Percentiles rank a stretch among this genome's conserved stretches.
These are phyloP conservation scores for Quercus engelmannii DNA, from an alignment of 306 rosid species.

Conservation along the genomic window DNA sequence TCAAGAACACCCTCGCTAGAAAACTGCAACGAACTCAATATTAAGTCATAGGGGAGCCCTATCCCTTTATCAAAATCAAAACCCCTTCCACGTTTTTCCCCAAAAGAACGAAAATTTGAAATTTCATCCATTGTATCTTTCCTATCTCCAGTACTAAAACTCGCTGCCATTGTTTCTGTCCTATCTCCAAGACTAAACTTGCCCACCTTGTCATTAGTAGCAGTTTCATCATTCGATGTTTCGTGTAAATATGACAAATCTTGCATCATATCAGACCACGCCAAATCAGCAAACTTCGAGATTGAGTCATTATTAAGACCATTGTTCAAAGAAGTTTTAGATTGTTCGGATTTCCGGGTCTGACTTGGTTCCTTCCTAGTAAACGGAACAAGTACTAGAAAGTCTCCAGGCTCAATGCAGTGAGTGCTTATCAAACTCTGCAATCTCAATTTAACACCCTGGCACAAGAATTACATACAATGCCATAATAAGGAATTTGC, in stretches of 20 bases:
- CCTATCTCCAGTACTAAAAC: conserved; percentile 11
- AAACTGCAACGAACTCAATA: conserved; percentile 39
- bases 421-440: conserved; percentile 36
- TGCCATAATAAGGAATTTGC: neutral
- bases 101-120: conserved; percentile 7
- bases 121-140: conserved; percentile 18
- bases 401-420: conserved; percentile 40
- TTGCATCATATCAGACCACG: conserved; percentile 71
- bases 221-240: neutral
- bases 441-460: conserved; percentile 71
- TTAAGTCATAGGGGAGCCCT: conserved; percentile 49
- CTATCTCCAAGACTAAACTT: conserved; percentile 15
- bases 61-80: conserved; percentile 34
- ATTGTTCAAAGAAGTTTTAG: conserved; percentile 17
- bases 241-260: conserved; percentile 55
- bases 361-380: conserved; percentile 40
- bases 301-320: conserved; percentile 26
- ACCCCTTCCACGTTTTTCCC: conserved; percentile 21
- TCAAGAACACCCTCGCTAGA: conserved; percentile 28
- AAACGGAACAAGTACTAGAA: conserved; percentile 70
- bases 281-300: conserved; percentile 53
- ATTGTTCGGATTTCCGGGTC: conserved; percentile 27
- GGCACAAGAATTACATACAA: conserved; percentile 14
- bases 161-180: neutral
- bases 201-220: conserved; percentile 1